Percentiles rank a stretch among this genome's conserved stretches.
Evolutionary conservation across 352 stramenopile genomes (phyloP).

Genomic region (Phytophthora meadii): DNA sequence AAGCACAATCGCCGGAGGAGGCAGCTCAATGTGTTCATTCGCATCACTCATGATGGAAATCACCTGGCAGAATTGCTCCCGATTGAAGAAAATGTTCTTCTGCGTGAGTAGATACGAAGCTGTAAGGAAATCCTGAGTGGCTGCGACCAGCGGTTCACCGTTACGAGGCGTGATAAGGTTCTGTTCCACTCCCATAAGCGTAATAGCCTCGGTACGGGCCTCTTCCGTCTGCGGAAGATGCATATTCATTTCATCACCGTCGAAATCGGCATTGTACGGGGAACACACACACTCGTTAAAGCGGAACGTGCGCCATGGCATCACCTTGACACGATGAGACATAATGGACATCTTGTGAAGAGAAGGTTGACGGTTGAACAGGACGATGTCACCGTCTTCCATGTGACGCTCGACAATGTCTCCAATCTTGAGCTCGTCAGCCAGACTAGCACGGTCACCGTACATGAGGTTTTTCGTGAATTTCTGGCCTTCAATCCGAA

Average conservation of each 20-base stretch:
- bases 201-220: slow-evolving; percentile 95
- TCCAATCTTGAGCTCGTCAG: slow-evolving; percentile 95
- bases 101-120: slow-evolving; percentile 98
- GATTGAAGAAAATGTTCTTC: slow-evolving; percentile 98
- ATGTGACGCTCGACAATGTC: slow-evolving; percentile 99
- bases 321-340: slow-evolving; percentile 92
- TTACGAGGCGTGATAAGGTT: slow-evolving; percentile 99
- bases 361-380: slow-evolving; percentile 99
- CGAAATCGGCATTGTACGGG: slow-evolving; percentile 99
- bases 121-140: slow-evolving; percentile 99
- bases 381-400: slow-evolving; percentile 98
- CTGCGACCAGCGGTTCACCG: slow-evolving; percentile 97
- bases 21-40: slow-evolving; percentile 94
- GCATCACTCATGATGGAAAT: slow-evolving; percentile 96
- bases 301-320: slow-evolving; percentile 98
- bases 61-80: slow-evolving; percentile 96
- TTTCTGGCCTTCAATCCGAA: slow-evolving; percentile 85
- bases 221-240: slow-evolving; percentile 99
- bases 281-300: slow-evolving; percentile 99
- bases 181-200: slow-evolving; percentile 98
- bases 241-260: slow-evolving; percentile 99
- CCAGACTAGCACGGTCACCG: slow-evolving; percentile 93
- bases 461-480: slow-evolving; percentile 94
- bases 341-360: slow-evolving; percentile 99
- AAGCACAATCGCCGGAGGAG: slow-evolving; percentile 72